Evolutionary conservation across 192 early-diverging fungal species (phyloP).

Genomic region (Coemansia reversa): DNA sequence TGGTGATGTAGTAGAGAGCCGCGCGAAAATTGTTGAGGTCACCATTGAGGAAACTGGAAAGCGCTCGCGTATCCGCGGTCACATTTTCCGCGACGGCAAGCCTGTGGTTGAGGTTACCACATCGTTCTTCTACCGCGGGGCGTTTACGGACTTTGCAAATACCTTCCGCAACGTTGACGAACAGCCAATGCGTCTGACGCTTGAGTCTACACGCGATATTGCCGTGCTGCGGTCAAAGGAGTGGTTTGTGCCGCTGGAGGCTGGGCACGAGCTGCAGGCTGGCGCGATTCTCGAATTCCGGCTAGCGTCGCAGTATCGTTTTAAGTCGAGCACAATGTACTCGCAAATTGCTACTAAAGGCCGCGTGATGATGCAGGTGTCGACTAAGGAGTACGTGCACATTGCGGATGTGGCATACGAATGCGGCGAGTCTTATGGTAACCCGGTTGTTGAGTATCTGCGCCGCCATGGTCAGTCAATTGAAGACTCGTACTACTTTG

Average conservation of each 20-base stretch:
- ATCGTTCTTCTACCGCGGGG: constrained; percentile 91
- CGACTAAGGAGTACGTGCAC: constrained; percentile 79
- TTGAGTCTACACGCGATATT: constrained; percentile 79
- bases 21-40: constrained; percentile 81
- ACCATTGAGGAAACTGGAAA: constrained; percentile 89
- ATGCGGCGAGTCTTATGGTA: constrained; percentile 73
- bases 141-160: constrained; percentile 83
- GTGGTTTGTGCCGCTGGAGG: constrained; percentile 67
- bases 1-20: constrained; percentile 83
- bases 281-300: constrained; percentile 57
- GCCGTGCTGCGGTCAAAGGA: constrained; percentile 87
- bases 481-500: constrained; percentile 87
- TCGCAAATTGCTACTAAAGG: constrained; percentile 73
- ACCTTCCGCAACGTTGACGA: constrained; percentile 84
- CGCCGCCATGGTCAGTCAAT: constrained; percentile 81
- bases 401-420: constrained; percentile 80
- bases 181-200: constrained; percentile 73
- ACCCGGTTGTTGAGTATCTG: constrained; percentile 88
- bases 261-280: constrained; percentile 59
- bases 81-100: constrained; percentile 68
- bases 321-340: constrained; percentile 59
- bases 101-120: constrained; percentile 84
- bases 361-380: constrained; percentile 72
- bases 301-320: constrained; percentile 49
- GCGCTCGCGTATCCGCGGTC: constrained; percentile 84